Evolutionary conservation across 2,329 filamentous ascomycete genomes (phyloP).

Genomic region (Ophiostoma triangulosporum): DNA sequence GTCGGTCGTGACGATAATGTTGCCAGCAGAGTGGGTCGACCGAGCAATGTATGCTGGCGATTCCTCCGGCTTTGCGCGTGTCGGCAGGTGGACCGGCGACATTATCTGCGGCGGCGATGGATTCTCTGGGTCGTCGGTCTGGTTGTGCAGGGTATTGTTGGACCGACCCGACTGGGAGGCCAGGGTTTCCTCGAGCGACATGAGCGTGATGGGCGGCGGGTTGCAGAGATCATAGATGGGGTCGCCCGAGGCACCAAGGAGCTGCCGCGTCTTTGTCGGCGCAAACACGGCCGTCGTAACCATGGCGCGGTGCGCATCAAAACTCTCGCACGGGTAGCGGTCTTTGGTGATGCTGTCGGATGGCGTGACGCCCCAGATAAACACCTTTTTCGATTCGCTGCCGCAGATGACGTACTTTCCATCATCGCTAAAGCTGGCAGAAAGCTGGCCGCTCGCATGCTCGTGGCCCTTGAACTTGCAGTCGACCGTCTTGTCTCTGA

Average conservation of each 20-base stretch:
- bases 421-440: constrained; percentile 78
- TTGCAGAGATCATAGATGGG: constrained; percentile 96
- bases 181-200: constrained; percentile 53
- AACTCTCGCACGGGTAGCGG: constrained; percentile 73
- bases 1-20: constrained; percentile 87
- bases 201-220: constrained; percentile 73
- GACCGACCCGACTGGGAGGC: constrained; percentile 18
- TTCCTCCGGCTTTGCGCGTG: constrained; percentile 39
- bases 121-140: constrained; percentile 6
- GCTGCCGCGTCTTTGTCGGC: constrained; percentile 60
- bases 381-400: constrained; percentile 80
- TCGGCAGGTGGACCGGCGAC: background rate
- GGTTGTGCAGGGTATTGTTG: constrained; percentile 9
- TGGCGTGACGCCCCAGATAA: constrained; percentile 73
- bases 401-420: constrained; percentile 78
- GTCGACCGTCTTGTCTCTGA: constrained; percentile 72
- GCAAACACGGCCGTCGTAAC: constrained; percentile 85
- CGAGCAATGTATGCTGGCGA: constrained; percentile 67
- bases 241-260: constrained; percentile 71
- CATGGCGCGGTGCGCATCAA: constrained; percentile 78
- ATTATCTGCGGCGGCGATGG: constrained; percentile 8
- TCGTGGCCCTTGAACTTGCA: constrained; percentile 86
- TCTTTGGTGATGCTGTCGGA: constrained; percentile 43
- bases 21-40: constrained; percentile 62
- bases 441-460: constrained; percentile 81